Evolutionary conservation across 768 basidiomycete genomes (phyloP), one percentile per base, ranked within the genome.

Genomic region (Amylocystis lapponica): DNA sequence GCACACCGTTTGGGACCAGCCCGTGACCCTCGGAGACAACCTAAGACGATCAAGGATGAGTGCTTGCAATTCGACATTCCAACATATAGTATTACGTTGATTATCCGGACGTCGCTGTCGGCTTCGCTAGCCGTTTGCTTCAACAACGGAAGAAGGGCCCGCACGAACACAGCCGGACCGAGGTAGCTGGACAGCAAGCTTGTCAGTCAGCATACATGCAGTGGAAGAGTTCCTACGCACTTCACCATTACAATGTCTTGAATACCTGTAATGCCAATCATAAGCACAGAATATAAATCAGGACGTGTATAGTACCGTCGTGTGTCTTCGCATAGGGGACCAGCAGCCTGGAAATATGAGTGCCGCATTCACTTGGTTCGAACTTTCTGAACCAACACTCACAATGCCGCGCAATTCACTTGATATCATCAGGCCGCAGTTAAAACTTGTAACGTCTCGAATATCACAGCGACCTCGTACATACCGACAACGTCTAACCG

Each of bases 401-500:
- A 34, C 43, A 45, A n/a, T 11, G 43, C 35, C 6, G 43, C 43
- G 25, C 20, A 27, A 17, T 45, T 45, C 4, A 45, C 43, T 45
- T 25, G 26, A 25, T 4, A 12, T n/a, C 14, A 20, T 19, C 39
- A 22, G 16, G 7, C n/a, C n/a, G n/a, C n/a, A n/a, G n/a, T n/a
- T 13, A 36, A 13, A 11, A 17, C 13, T 16, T 21, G 3, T 20
- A 26, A 12, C 26, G 14, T 14, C 5, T 41, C 26, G 17, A 6
- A 19, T 16, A 7, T 11, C 16, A 5, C 5, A 7, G 10, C 16
- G 14, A 20, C 20, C n/a, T 14, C 14, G 22, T 2, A 64, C 71
- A 47, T 44, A 79, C 79, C 49, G 10, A 83, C 53, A 7, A 80
- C 63, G 52, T 83, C 80, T 41, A 83, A 52, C 22, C 79, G 65